These are phyloP conservation scores for Globisporangium spinosum DNA, from an alignment of 352 stramenopile genomes.

Conservation along the genomic window DNA sequence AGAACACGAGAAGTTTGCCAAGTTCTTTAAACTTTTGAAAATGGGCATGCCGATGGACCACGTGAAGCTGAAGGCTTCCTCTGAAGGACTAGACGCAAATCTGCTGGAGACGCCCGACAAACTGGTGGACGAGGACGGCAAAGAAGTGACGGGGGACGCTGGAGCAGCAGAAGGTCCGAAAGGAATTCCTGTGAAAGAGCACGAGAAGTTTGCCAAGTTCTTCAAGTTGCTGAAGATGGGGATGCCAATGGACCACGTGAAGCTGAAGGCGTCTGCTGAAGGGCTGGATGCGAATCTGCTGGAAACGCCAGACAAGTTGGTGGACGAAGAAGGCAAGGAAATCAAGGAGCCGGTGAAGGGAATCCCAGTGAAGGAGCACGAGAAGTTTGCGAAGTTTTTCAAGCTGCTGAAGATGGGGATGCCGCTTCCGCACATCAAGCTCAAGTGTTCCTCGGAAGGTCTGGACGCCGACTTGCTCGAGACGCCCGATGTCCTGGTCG, in stretches of 20 bases:
- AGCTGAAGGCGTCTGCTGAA: conserved; percentile 74
- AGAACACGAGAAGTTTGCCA: conserved; percentile 89
- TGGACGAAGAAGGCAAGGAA: conserved; percentile 64
- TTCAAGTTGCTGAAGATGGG: conserved; percentile 92
- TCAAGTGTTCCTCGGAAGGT: conserved; percentile 74
- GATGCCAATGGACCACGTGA: conserved; percentile 84
- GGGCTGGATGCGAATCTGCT: conserved; percentile 50
- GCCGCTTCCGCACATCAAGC: conserved; percentile 85
- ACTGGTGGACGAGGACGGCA: conserved; percentile 51
- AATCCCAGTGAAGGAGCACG: conserved; percentile 81
- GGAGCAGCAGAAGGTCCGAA: conserved; percentile 18
- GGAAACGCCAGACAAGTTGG: conserved; percentile 58
- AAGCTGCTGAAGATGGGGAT: conserved; percentile 92
- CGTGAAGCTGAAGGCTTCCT: conserved; percentile 81
- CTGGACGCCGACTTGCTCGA: conserved; percentile 52
- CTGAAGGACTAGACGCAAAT: conserved; percentile 51
- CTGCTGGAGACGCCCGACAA: conserved; percentile 59
- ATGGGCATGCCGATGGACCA: conserved; percentile 86
- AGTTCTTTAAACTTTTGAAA: conserved; percentile 94
- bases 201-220: conserved; percentile 92
- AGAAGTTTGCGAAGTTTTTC: conserved; percentile 92
- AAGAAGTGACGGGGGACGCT: conserved; percentile 18
- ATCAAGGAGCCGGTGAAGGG: conserved; percentile 19
- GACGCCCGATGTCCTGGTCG: conserved; percentile 54
- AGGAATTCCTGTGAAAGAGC: conserved; percentile 68